Base-by-base conservation (phyloP, 768 basidiomycete species). In the Lentinula aciculospora region DNA sequence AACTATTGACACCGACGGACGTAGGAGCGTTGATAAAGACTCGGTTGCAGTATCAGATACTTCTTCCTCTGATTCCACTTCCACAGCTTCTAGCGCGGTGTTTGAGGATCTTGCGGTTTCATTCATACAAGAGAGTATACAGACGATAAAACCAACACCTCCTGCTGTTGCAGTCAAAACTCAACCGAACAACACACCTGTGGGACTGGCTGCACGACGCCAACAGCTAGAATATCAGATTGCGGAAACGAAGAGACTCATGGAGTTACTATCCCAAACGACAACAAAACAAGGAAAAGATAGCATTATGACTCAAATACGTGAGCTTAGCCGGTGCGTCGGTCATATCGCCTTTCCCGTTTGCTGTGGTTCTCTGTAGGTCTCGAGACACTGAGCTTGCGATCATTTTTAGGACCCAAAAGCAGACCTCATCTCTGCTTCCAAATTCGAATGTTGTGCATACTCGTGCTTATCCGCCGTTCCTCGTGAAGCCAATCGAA, bases 81-180 rank as follows among this genome's bases (percentile, higher is more conserved):
- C 46, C 12, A 28, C 46, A 55, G 32, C 42, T 15, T 45, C 29
- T 25, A 45, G 58, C 1, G 69, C 71, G 53, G 73, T 74, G n/a
- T 63, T 84, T 34, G 81, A 83, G 37, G 78, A 81, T 48, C 68
- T 85, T 32, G 83, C 83, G 0, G 72, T 76, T 48, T 81, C 81
- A 0, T 82, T 85, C 62, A 84, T 85, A 58, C 74, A 77, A 0
- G 79, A 83, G 68, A 76, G 81, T 15, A 80, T 84, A 37, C 76
- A 81, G 66, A 74, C 73, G 9, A 66, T 71, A 44, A 71, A 75
- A 55, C 67, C 74, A 4, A 65, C 64, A 49, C 63, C 60, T 37
- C 39, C 53, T 19, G 31, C 44, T 19, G 31, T 64, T 23, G 57
- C 59, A 40, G 25, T 42, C 21, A 63, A 65, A 50, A 56, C 45